Evolutionary conservation across 2,329 filamentous ascomycete species (phyloP).

Genomic region (Berkeleyomyces rouxiae): DNA sequence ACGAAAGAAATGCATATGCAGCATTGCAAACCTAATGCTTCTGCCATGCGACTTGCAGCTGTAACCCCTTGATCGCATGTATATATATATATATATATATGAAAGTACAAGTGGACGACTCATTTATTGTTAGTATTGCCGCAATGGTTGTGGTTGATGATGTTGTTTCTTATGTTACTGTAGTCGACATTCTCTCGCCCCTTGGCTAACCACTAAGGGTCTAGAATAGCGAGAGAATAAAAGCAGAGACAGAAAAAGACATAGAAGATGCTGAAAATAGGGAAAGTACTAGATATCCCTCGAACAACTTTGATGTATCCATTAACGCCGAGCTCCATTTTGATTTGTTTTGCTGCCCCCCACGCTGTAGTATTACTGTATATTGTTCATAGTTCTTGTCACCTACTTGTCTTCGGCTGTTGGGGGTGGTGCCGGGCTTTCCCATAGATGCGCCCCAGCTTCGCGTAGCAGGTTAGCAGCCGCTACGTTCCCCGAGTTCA

Average conservation of each 20-base stretch:
- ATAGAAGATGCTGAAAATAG: background rate
- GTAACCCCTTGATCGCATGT: background rate
- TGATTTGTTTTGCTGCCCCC: background rate
- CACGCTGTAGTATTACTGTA: background rate
- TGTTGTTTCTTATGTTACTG: no score
- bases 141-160: no score
- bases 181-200: no score
- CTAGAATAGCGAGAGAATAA: no score
- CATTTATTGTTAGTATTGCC: no score
- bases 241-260: background rate
- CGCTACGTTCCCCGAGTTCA: slow-evolving; percentile 37
- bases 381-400: background rate
- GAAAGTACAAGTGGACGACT: background rate
- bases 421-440: slow-evolving; percentile 20
- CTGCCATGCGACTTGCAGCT: background rate
- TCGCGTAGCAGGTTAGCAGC: slow-evolving; percentile 38
- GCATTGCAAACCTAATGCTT: background rate
- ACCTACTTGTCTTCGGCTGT: slow-evolving; percentile 3
- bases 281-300: background rate
- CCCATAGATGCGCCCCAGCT: slow-evolving; percentile 44
- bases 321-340: background rate
- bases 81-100: no score
- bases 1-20: background rate
- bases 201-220: no score
- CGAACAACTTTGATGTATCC: background rate